Conservation (phyloP, 2,329 filamentous ascomycete species). For the Fusarium mexicanum region DNA sequence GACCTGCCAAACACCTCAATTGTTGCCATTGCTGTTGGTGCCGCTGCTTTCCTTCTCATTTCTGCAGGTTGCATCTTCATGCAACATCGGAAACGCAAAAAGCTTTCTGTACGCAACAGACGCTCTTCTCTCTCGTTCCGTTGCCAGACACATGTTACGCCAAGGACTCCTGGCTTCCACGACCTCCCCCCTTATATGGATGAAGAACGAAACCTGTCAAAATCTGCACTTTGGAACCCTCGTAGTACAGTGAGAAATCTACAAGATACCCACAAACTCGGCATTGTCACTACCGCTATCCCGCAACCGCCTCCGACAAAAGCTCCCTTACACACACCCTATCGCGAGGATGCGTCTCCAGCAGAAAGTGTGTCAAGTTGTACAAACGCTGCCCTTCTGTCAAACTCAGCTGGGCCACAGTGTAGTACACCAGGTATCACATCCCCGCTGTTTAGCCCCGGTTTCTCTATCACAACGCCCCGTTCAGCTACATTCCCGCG, state of each 20-base stretch:
- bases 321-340: constrained; percentile 19
- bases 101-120: constrained; percentile 36
- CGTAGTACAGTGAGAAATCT: constrained; percentile 1
- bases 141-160: constrained; percentile 55
- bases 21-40: constrained; percentile 56
- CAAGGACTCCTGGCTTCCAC: constrained; percentile 32
- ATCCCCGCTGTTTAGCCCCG: constrained; percentile 38
- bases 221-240: constrained; percentile 18
- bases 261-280: constrained; percentile 16
- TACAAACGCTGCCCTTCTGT: constrained; percentile 50
- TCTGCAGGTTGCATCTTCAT: constrained; percentile 55
- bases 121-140: constrained; percentile 61
- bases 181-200: constrained; percentile 23
- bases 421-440: constrained; percentile 39
- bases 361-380: constrained; percentile 47
- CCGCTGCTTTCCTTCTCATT: constrained; percentile 50
- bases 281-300: constrained; percentile 31
- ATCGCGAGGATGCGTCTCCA: constrained; percentile 43
- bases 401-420: constrained; percentile 42
- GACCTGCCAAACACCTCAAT: constrained; percentile 53
- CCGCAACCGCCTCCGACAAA: constrained; percentile 33
- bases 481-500: constrained; percentile 23
- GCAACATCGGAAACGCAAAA: constrained; percentile 57
- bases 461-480: constrained; percentile 35
- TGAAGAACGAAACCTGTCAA: constrained; percentile 32